Conservation (phyloP, 2,329 filamentous ascomycete genomes). For the Capronia epimyces region DNA sequence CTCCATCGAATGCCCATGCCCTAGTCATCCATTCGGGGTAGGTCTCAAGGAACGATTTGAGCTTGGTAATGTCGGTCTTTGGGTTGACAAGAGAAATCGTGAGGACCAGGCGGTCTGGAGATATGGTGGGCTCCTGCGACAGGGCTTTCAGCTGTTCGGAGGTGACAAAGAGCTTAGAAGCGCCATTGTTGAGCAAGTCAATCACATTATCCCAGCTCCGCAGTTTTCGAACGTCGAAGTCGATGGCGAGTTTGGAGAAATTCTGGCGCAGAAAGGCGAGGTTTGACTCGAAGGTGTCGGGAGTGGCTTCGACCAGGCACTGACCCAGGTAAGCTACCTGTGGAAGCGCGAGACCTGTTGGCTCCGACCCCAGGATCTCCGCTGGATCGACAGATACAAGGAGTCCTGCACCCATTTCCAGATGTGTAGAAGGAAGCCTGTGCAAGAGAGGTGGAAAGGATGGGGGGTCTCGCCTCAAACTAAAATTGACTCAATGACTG, state of each 20-base stretch:
- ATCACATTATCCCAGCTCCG: constrained; percentile 66
- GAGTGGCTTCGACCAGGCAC: constrained; percentile 51
- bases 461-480: background rate
- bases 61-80: constrained; percentile 33
- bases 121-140: constrained; percentile 47
- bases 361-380: constrained; percentile 17
- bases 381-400: constrained; percentile 22
- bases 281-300: constrained; percentile 44
- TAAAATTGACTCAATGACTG: background rate
- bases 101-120: constrained; percentile 53
- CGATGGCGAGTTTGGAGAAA: constrained; percentile 55
- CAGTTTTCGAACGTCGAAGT: constrained; percentile 70
- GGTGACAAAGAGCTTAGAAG: constrained; percentile 75
- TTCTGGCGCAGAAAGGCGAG: constrained; percentile 53
- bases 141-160: constrained; percentile 60
- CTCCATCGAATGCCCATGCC: constrained; percentile 30
- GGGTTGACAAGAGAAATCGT: constrained; percentile 41
- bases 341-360: constrained; percentile 48
- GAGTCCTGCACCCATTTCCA: constrained; percentile 22
- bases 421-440: background rate
- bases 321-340: constrained; percentile 56
- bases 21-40: constrained; percentile 30
- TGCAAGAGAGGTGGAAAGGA: background rate
- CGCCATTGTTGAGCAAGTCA: constrained; percentile 76
- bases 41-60: constrained; percentile 39